Percentiles rank a stretch among this genome's conserved stretches.
Conservation (phyloP, 148 eudicot species). For the Rhododendron simsii region DNA sequence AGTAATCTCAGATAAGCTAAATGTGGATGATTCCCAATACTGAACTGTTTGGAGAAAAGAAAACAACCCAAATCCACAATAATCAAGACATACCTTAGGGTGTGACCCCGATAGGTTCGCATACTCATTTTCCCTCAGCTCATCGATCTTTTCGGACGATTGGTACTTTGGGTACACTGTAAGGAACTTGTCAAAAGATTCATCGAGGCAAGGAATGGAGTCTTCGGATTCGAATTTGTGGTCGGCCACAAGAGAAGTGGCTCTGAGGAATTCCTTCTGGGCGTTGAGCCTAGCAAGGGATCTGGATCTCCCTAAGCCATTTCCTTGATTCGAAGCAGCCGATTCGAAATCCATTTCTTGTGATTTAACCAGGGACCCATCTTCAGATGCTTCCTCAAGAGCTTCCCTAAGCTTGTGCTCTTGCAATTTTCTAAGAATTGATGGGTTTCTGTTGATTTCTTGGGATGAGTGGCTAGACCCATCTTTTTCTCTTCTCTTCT, state of each 20-base stretch:
- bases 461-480: slow-evolving; percentile 42
- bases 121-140: slow-evolving; percentile 81
- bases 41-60: slow-evolving; percentile 77
- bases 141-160: slow-evolving; percentile 78
- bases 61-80: slow-evolving; percentile 97
- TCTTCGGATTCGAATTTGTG: slow-evolving; percentile 54
- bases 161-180: slow-evolving; percentile 83
- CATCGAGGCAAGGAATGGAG: slow-evolving; percentile 57
- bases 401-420: slow-evolving; percentile 86
- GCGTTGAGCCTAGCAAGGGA: slow-evolving; percentile 74
- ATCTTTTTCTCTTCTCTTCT: slow-evolving; percentile 65
- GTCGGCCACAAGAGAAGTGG: slow-evolving; percentile 90
- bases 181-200: slow-evolving; percentile 76
- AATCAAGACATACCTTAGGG: slow-evolving; percentile 91
- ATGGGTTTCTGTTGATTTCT: slow-evolving; percentile 47
- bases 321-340: slow-evolving; percentile 40
- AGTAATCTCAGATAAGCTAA: slow-evolving; percentile 88
- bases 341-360: slow-evolving; percentile 53
- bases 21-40: slow-evolving; percentile 80
- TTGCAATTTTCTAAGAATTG: slow-evolving; percentile 56
- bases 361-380: slow-evolving; percentile 79
- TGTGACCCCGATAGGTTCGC: slow-evolving; percentile 49
- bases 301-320: slow-evolving; percentile 69
- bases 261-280: slow-evolving; percentile 80
- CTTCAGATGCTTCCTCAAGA: slow-evolving; percentile 95